Percentiles rank a stretch among this genome's conserved stretches.
phyloP scores from a whole-genome alignment of 148 eudicot species.

The Heliosperma pusillum region DNA sequence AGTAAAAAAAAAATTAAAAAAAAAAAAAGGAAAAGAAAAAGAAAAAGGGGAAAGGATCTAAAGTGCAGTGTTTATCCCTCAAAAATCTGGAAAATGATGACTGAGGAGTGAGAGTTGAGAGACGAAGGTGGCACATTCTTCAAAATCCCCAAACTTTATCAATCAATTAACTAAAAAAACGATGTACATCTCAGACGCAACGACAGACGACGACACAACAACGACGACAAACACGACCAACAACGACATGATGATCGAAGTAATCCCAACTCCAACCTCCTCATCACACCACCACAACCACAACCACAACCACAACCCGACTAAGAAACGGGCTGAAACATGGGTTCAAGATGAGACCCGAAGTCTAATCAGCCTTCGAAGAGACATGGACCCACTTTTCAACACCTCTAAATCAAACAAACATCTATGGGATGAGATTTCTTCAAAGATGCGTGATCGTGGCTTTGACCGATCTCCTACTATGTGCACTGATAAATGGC shows the following conservation, averaged over 20 bases:
- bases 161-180: background rate
- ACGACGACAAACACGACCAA: constrained; percentile 17
- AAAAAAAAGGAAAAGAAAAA: too few species aligned
- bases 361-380: constrained; percentile 46
- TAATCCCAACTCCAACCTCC: constrained; percentile 25
- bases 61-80: too few species aligned
- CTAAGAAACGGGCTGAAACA: constrained; percentile 78
- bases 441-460: constrained; percentile 67
- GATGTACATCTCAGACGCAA: constrained; percentile 39
- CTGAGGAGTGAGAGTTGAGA: too few species aligned
- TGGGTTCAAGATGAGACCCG: constrained; percentile 85
- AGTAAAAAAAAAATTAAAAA: too few species aligned
- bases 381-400: constrained; percentile 59
- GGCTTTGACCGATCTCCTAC: constrained; percentile 93
- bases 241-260: constrained; percentile 49
- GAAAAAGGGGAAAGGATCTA: too few species aligned
- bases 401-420: constrained; percentile 81
- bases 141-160: too few species aligned
- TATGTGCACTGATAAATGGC: constrained; percentile 97
- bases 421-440: constrained; percentile 90
- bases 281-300: background rate
- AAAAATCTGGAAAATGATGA: too few species aligned
- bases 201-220: constrained; percentile 21
- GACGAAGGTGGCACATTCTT: too few species aligned
- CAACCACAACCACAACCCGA: constrained; percentile 22